Evolutionary conservation across 2,329 filamentous ascomycete genomes (phyloP).

Genomic region (Pseudopithomyces chartarum): DNA sequence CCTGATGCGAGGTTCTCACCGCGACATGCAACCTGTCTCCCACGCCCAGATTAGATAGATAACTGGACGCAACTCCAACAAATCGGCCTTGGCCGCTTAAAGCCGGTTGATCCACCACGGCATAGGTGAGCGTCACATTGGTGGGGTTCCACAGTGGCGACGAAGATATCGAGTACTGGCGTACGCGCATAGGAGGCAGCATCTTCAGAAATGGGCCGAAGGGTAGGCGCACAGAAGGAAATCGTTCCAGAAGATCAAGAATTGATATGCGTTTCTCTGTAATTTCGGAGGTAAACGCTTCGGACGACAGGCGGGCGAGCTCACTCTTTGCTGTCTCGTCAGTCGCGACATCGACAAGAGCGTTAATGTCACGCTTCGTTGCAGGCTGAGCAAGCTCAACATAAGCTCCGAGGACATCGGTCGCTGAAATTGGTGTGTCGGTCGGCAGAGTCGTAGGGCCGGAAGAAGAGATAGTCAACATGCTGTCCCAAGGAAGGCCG

Average conservation of each 20-base stretch:
- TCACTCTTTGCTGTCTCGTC: constrained; percentile 56
- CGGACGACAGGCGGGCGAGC: constrained; percentile 55
- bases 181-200: constrained; percentile 76
- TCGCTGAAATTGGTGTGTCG: constrained; percentile 63
- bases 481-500: constrained; percentile 70
- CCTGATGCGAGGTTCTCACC: constrained; percentile 47
- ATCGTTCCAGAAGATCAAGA: constrained; percentile 72
- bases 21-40: constrained; percentile 51
- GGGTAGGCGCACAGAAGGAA: constrained; percentile 61
- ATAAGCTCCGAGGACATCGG: constrained; percentile 69
- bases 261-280: constrained; percentile 64
- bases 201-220: constrained; percentile 72
- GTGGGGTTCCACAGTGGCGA: constrained; percentile 66
- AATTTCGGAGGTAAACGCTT: constrained; percentile 45
- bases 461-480: constrained; percentile 63
- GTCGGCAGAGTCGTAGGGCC: constrained; percentile 71
- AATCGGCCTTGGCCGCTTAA: constrained; percentile 50
- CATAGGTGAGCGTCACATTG: constrained; percentile 69
- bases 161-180: constrained; percentile 82
- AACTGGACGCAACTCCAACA: constrained; percentile 51
- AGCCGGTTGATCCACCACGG: constrained; percentile 64
- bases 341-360: constrained; percentile 55
- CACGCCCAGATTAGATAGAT: constrained; percentile 46
- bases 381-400: constrained; percentile 75
- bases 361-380: constrained; percentile 65